These are phyloP conservation scores for Pythium brachiatum DNA, from an alignment of 352 stramenopile species.

Conservation along the genomic window DNA sequence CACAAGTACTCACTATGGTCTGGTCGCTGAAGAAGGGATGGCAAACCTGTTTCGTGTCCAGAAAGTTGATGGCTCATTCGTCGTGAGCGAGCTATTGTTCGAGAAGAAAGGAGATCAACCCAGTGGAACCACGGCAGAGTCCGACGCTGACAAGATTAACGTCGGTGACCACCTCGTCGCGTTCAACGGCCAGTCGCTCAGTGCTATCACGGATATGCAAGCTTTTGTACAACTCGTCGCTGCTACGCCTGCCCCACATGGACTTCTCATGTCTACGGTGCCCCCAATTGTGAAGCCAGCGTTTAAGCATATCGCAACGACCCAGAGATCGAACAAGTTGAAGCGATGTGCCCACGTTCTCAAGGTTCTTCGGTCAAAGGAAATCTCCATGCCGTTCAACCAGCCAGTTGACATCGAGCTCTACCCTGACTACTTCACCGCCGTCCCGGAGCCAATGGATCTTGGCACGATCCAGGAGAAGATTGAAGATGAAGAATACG, in stretches of 20 bases:
- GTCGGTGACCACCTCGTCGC: slow-evolving; percentile 22
- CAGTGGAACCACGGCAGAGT: slow-evolving; percentile 1
- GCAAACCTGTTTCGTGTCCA: slow-evolving; percentile 11
- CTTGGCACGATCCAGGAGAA: slow-evolving; percentile 81
- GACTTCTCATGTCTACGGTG: slow-evolving; percentile 54
- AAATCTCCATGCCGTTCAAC: slow-evolving; percentile 76
- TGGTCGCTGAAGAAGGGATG: slow-evolving; percentile 43
- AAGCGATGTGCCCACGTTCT: slow-evolving; percentile 71
- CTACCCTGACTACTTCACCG: slow-evolving; percentile 81
- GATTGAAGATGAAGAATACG: slow-evolving; percentile 83
- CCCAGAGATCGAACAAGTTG: slow-evolving; percentile 48
- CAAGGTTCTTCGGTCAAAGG: slow-evolving; percentile 76
- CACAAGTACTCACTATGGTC: slow-evolving; percentile 31
- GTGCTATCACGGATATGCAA: background rate
- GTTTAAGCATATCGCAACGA: slow-evolving; percentile 63
- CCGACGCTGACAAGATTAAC: slow-evolving; percentile 10
- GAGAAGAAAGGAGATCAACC: background rate
- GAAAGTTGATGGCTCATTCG: slow-evolving; percentile 39
- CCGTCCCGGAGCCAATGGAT: slow-evolving; percentile 81
- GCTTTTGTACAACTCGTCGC: slow-evolving; percentile 4
- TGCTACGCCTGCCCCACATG: slow-evolving; percentile 33
- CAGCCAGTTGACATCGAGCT: slow-evolving; percentile 79
- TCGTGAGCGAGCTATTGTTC: slow-evolving; percentile 31
- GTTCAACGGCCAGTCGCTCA: slow-evolving; percentile 16
- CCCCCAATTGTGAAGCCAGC: slow-evolving; percentile 38